Evolutionary conservation across 2,329 filamentous ascomycete genomes (phyloP).

Genomic region (Colletotrichum salicis): DNA sequence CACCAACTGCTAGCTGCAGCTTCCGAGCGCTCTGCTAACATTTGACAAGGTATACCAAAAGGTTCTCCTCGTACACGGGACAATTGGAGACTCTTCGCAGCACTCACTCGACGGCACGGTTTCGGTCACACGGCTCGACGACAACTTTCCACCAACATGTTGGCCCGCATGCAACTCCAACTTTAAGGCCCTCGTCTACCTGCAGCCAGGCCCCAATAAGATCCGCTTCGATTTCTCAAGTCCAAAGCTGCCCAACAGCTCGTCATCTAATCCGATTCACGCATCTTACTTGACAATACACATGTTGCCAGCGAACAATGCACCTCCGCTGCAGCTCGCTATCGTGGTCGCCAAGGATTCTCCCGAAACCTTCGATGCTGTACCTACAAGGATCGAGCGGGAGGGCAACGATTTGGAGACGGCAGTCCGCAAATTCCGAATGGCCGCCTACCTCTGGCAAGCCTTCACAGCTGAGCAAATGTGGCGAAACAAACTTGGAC

Average conservation of each 20-base stretch:
- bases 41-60: conserved; percentile 84
- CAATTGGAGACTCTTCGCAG: conserved; percentile 77
- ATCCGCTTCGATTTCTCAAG: conserved; percentile 89
- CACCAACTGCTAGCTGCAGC: conserved; percentile 18
- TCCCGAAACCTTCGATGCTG: conserved; percentile 83
- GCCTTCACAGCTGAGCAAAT: conserved; percentile 97
- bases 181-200: conserved; percentile 91
- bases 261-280: conserved; percentile 75
- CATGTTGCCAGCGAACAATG: conserved; percentile 81
- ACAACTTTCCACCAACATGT: conserved; percentile 81
- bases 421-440: conserved; percentile 89
- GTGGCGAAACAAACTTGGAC: conserved; percentile 86
- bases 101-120: conserved; percentile 75
- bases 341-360: conserved; percentile 92
- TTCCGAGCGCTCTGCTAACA: conserved; percentile 39
- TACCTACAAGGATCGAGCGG: conserved; percentile 77
- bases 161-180: conserved; percentile 92
- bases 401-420: conserved; percentile 86
- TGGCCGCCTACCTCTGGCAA: conserved; percentile 97
- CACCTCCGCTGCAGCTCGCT: conserved; percentile 88
- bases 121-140: conserved; percentile 83
- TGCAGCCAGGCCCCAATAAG: conserved; percentile 91
- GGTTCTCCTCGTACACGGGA: conserved; percentile 82
- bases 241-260: conserved; percentile 79
- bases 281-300: conserved; percentile 84